Evolutionary conservation across 169 alveolate genomes (phyloP), one percentile per base, ranked within the genome.

Genomic region (Theileria annulata): DNA sequence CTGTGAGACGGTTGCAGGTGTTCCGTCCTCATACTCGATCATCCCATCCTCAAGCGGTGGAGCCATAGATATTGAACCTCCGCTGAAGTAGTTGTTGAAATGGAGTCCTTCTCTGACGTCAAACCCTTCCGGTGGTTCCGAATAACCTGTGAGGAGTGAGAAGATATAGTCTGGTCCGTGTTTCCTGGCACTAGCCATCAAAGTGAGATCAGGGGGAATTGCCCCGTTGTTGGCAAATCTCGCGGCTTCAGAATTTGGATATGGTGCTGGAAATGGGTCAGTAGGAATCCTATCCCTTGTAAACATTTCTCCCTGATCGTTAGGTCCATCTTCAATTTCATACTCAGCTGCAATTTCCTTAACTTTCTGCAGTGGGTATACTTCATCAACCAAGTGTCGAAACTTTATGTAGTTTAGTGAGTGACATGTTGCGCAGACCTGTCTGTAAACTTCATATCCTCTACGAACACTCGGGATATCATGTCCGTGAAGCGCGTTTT

Each of bases 51-150:
- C 95, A 37, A 97, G 97, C 63, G 98, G 98, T 30, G 98, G 98
- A 12, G 99, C 97, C 99, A 97, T 97, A 58, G 99, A 98, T 75
- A 97, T 96, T 62, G 98, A 96, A 92, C 97, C 97, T 71, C 98
- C 99, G 56, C 95, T 96, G 94, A 96, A 97, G 91, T 96, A 97
- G 28, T 96, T 97, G 82, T 97, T 96, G 90, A 92, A 96, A 87
- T 95, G 94, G 70, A 96, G 91, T 35, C 99, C 99, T 68, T 92
- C 97, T 48, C 99, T 95, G 69, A 97, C 95, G 77, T 94, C 99
- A 30, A 96, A 88, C 23, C 99, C 99, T 86, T 92, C 94, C 33
- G 99, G 99, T 35, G 99, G 98, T 35, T 93, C 95, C 77, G 96
- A 95, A 88, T 96, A 97, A 64, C 99, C 98, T 30, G 98, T 96